These are phyloP conservation scores for Marchantia polymorpha DNA, from an alignment of 225 moss, liverwort and hornwort genomes.

Conservation along the genomic window DNA sequence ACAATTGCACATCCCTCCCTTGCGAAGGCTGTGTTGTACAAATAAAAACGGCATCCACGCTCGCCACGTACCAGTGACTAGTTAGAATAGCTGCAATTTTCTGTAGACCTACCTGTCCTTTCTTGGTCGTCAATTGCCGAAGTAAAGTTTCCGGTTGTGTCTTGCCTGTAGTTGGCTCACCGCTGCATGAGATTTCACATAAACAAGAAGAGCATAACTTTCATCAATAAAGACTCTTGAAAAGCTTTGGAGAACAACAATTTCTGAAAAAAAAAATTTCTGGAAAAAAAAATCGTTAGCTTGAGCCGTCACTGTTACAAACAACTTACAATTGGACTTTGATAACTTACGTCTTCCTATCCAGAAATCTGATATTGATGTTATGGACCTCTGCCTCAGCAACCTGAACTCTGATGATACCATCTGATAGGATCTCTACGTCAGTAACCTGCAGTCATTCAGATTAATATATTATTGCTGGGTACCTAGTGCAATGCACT, in stretches of 20 bases:
- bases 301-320: neutral
- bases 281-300: no score
- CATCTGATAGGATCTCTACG: slow-evolving; percentile 88
- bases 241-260: neutral
- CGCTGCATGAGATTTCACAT: slow-evolving; percentile 42
- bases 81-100: no score
- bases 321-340: neutral
- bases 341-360: slow-evolving; percentile 88
- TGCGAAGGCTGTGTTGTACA: neutral
- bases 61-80: neutral
- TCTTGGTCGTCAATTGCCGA: slow-evolving; percentile 95
- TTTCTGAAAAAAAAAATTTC: neutral
- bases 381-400: slow-evolving; percentile 98
- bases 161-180: slow-evolving; percentile 91
- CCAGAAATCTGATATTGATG: slow-evolving; percentile 89
- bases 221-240: neutral
- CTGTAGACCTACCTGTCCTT: slow-evolving; percentile 65
- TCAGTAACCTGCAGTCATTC: slow-evolving; percentile 69
- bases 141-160: slow-evolving; percentile 91
- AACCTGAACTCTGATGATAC: slow-evolving; percentile 87
- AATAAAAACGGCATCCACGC: neutral
- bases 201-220: slow-evolving; percentile 1
- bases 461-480: neutral
- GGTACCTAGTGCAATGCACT: neutral
- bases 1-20: neutral